Base-by-base conservation (phyloP, 2,329 filamentous ascomycete genomes). In the Trichophyton verrucosum region DNA sequence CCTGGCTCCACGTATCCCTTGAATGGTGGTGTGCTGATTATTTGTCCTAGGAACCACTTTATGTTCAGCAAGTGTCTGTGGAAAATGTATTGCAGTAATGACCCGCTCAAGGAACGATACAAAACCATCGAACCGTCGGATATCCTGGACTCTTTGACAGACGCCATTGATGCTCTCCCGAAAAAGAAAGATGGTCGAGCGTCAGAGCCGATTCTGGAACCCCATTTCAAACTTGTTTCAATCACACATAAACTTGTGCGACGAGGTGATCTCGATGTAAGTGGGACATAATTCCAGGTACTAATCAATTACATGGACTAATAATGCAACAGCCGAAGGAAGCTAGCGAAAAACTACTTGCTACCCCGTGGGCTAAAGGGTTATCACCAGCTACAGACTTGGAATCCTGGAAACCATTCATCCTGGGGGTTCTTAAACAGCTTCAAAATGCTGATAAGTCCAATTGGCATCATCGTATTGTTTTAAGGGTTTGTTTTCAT, bases 381-480 rank as follows among this genome's bases (percentile, higher is more conserved):
- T 71, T 82, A 8, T 70, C 73, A 62, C 66, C 75, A 58, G 72
- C 81, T 67, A 67, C 80, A 71, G 69, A 80, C 70, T 57, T 78
- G 71, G 74, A 80, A 63, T 74, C 79, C 7, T 85, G 82, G 76
- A 81, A 83, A 56, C 68, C 76, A 1, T 88, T 89, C 66, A 82
- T 87, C 49, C 72, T 86, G 13, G 83, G 74, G 6, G 72, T 85
- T 0, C 72, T 86, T 57, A 82, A 81, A 66, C 77, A 77, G 36
- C 72, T 87, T 59, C 80, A 82, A 60, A 75, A 75, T 40, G 90
- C 90, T 63, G 91, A 96, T 74, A 95, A 95, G 76, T 88, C 89
- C 0, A 92, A 94, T 68, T 96, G 91, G 91, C 91, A 96, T 69
- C 91, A 96, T 71, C 87, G 91, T 20, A 91, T 96, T 75, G 89